Evolutionary conservation across 805 yeast genomes (phyloP).

Genomic region (Kazachstania psychrophila): DNA sequence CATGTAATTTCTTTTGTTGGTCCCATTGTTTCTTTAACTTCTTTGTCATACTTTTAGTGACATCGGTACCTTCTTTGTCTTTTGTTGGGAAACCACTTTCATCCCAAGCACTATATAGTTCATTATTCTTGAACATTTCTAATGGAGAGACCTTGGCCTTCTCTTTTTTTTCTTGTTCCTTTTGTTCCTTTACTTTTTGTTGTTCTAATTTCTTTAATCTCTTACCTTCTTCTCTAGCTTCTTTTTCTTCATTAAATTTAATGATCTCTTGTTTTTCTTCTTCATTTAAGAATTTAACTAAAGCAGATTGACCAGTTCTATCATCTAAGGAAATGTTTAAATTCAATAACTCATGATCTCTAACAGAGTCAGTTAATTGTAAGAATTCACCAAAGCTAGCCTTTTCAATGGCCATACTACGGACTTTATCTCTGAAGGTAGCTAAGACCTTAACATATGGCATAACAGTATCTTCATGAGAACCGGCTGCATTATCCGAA

Average conservation of each 20-base stretch:
- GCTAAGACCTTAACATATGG: slow-evolving; percentile 78
- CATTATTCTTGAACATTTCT: slow-evolving; percentile 60
- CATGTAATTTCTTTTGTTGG: slow-evolving; percentile 73
- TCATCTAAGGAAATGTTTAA: slow-evolving; percentile 85
- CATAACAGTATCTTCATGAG: slow-evolving; percentile 57
- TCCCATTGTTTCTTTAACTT: slow-evolving; percentile 71
- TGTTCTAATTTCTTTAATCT: slow-evolving; percentile 39
- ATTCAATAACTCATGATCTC: slow-evolving; percentile 61
- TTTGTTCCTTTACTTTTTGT: slow-evolving; percentile 45
- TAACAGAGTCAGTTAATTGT: slow-evolving; percentile 60
- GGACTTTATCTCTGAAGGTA: slow-evolving; percentile 71
- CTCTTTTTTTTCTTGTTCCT: slow-evolving; percentile 51
- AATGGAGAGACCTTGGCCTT: slow-evolving; percentile 62
- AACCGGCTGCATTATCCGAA: slow-evolving; percentile 4
- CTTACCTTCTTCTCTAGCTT: slow-evolving; percentile 39
- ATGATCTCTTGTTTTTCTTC: slow-evolving; percentile 61
- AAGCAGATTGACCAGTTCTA: slow-evolving; percentile 69
- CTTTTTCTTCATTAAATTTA: slow-evolving; percentile 44
- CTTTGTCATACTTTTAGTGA: slow-evolving; percentile 78
- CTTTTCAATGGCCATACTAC: slow-evolving; percentile 59
- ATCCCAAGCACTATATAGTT: slow-evolving; percentile 67
- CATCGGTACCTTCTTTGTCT: slow-evolving; percentile 68
- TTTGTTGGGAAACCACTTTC: slow-evolving; percentile 74
- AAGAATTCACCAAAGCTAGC: slow-evolving; percentile 46
- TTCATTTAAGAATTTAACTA: slow-evolving; percentile 68